A percentile compares a stretch with the other conserved stretches of the same genome.
These are phyloP conservation scores for Haplosporangium sp. DNA, from an alignment of 371 early-diverging fungal genomes.

Conservation along the genomic window DNA sequence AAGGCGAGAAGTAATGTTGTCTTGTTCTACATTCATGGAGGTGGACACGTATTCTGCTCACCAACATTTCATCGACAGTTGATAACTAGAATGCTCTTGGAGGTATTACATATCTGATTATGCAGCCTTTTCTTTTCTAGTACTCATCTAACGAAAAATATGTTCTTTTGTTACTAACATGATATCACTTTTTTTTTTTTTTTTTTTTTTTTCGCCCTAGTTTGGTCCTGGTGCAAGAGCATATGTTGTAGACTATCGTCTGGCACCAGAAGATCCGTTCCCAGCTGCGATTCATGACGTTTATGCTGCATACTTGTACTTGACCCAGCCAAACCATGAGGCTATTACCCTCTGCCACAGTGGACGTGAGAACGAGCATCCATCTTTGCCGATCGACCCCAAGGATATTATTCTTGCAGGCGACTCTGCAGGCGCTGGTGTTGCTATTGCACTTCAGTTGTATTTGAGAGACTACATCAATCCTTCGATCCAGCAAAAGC, in stretches of 20 bases:
- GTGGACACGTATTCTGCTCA: slow-evolving; percentile 51
- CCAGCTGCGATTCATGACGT: slow-evolving; percentile 88
- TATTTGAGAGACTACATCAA: slow-evolving; percentile 56
- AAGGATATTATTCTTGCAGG: slow-evolving; percentile 65
- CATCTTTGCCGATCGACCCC: slow-evolving; percentile 35
- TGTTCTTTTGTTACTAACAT: background rate
- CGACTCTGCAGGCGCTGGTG: slow-evolving; percentile 74
- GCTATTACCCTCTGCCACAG: slow-evolving; percentile 32
- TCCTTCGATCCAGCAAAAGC: slow-evolving; percentile 21
- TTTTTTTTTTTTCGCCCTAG: background rate
- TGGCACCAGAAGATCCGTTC: slow-evolving; percentile 88
- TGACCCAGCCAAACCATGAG: slow-evolving; percentile 63
- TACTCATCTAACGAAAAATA: background rate
- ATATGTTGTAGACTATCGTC: slow-evolving; percentile 66
- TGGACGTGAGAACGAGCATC: background rate
- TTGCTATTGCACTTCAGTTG: slow-evolving; percentile 54
- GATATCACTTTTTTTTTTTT: background rate
- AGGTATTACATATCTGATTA: slow-evolving; percentile 14
- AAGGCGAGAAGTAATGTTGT: slow-evolving; percentile 33
- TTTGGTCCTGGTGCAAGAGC: slow-evolving; percentile 57
- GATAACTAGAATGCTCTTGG: slow-evolving; percentile 35
- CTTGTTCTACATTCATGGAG: slow-evolving; percentile 38
- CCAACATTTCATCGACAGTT: slow-evolving; percentile 44
- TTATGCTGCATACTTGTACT: slow-evolving; percentile 75
- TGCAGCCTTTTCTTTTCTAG: background rate